phyloP scores from a whole-genome alignment of 2,329 filamentous ascomycete genomes.

The Colletotrichum zoysiae region DNA sequence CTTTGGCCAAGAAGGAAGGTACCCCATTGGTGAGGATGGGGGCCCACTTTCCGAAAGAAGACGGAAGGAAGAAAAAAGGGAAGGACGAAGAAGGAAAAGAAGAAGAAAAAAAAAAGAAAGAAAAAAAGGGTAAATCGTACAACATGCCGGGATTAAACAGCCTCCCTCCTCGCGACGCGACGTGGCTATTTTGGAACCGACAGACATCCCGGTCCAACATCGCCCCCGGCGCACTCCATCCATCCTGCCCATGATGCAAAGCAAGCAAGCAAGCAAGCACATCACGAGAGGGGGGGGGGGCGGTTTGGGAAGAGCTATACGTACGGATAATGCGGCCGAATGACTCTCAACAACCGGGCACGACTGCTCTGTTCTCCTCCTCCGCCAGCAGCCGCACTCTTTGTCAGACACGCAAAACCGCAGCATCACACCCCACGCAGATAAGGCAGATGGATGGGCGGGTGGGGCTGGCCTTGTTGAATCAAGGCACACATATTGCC shows the following conservation, averaged over 20 bases:
- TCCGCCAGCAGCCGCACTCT: not conserved
- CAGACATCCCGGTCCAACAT: conserved; percentile 3
- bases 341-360: not conserved
- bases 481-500: not conserved
- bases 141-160: not conserved
- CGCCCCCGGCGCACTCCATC: not conserved
- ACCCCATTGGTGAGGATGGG: not conserved
- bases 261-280: no score
- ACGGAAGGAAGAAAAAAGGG: no score
- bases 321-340: not conserved
- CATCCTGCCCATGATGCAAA: not conserved
- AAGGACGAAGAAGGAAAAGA: no score
- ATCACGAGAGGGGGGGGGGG: not conserved
- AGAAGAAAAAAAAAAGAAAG: no score
- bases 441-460: not conserved
- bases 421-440: no score
- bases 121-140: not conserved
- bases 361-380: not conserved
- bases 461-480: not conserved
- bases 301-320: not conserved
- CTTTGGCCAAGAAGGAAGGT: not conserved
- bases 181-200: conserved; percentile 10
- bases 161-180: conserved; percentile 8
- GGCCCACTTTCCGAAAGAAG: not conserved
- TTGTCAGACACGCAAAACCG: not conserved